Percentiles rank a stretch among this genome's conserved stretches.
Evolutionary conservation across 2,329 filamentous ascomycete species (phyloP).

Genomic region (Xylogone sp.): DNA sequence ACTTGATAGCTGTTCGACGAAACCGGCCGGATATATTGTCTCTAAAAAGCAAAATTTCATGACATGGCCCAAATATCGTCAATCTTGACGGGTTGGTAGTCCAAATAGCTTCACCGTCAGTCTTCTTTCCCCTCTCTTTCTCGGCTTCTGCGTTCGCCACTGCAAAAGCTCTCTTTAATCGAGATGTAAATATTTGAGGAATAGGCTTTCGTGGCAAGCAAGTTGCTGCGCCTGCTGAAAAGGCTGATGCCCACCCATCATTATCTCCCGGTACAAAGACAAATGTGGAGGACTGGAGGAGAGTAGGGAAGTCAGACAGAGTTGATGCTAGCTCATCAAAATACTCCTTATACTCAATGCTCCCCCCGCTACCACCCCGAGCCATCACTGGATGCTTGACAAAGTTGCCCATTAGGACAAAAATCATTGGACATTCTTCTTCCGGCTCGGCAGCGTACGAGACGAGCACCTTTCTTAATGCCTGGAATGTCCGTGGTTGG

Average conservation of each 20-base stretch:
- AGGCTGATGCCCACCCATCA: constrained; percentile 92
- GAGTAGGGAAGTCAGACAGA: constrained; percentile 75
- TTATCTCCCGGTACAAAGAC: constrained; percentile 95
- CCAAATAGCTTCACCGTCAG: constrained; percentile 75
- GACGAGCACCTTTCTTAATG: constrained; percentile 73
- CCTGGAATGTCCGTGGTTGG: constrained; percentile 74
- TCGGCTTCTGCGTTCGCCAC: constrained; percentile 70
- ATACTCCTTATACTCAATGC: constrained; percentile 94
- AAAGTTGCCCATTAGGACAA: constrained; percentile 87
- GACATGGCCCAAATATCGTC: constrained; percentile 78
- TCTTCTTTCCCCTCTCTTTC: constrained; percentile 41
- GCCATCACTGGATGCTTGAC: constrained; percentile 61
- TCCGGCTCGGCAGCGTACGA: constrained; percentile 65
- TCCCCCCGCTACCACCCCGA: constrained; percentile 68
- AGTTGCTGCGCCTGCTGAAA: constrained; percentile 69
- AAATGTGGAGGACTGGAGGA: constrained; percentile 79
- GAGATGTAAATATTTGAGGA: constrained; percentile 85
- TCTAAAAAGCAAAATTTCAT: constrained; percentile 82
- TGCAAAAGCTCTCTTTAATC: constrained; percentile 77
- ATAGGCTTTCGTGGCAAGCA: constrained; percentile 68
- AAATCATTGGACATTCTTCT: constrained; percentile 67
- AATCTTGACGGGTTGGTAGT: constrained; percentile 82
- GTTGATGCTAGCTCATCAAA: constrained; percentile 84
- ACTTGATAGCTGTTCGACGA: constrained; percentile 69
- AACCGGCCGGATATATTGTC: constrained; percentile 83